These are phyloP conservation scores for Acanthamoeba triangularis DNA, from an alignment of 208 protist species.

Conservation along the genomic window DNA sequence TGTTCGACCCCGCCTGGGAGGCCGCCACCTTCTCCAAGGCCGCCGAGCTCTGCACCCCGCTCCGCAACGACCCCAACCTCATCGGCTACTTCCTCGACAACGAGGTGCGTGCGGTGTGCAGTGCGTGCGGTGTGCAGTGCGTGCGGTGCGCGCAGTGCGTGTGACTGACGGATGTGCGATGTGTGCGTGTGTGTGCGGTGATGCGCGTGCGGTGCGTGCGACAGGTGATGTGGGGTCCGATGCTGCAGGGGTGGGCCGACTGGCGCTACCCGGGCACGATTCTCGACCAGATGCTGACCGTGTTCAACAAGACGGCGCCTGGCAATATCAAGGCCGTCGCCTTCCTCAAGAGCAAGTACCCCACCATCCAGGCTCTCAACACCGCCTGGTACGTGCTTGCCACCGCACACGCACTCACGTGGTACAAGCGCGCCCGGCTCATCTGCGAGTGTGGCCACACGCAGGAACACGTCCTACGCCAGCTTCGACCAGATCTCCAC, in stretches of 20 bases:
- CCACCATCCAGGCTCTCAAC: constrained; percentile 36
- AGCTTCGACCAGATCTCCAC: neutral
- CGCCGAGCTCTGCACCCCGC: neutral
- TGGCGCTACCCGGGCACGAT: neutral
- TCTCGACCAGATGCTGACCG: neutral
- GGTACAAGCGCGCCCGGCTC: neutral
- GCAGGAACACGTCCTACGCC: neutral
- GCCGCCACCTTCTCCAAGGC: neutral
- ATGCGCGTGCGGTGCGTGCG: too few species aligned
- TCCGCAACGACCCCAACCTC: neutral
- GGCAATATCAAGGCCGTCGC: neutral
- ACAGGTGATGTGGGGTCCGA: neutral
- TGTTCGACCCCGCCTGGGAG: constrained; percentile 10
- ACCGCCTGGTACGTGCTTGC: neutral
- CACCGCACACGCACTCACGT: neutral
- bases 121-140: neutral
- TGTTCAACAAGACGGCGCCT: neutral
- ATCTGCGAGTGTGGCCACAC: neutral
- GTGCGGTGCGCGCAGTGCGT: neutral
- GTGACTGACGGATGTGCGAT: neutral
- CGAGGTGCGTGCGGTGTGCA: neutral
- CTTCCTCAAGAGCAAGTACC: constrained; percentile 35
- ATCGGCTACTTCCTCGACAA: constrained; percentile 43
- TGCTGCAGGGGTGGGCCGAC: neutral
- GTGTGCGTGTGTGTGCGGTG: neutral